These are phyloP conservation scores for Dactylorhiza incarnata DNA, from an alignment of 106 monocot genomes.

Conservation along the genomic window DNA sequence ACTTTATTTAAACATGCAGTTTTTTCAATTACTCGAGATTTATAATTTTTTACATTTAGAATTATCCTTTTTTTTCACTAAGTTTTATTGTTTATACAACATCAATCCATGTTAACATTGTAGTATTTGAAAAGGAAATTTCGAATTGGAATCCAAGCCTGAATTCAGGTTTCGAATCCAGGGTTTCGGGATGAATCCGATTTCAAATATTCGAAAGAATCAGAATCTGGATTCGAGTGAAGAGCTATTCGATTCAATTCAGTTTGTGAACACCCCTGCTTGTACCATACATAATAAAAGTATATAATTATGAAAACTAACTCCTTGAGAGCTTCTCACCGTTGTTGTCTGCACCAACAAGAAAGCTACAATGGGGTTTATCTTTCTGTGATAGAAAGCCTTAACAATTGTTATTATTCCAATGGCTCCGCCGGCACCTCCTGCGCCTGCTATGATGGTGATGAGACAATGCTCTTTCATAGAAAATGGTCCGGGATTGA, in stretches of 20 bases:
- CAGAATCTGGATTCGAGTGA: background rate
- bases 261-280: too few relatives aligned
- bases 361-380: constrained; percentile 26
- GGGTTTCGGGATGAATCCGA: background rate
- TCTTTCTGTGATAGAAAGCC: constrained; percentile 35
- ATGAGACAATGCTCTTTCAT: constrained; percentile 45
- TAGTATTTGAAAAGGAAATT: background rate
- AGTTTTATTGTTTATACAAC: too few relatives aligned
- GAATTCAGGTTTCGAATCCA: too few relatives aligned
- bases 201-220: background rate
- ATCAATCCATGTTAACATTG: too few relatives aligned
- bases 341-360: constrained; percentile 27
- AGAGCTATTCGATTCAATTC: background rate
- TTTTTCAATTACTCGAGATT: too few relatives aligned
- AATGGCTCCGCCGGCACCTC: constrained; percentile 16
- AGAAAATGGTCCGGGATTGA: constrained; percentile 44
- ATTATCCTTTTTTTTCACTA: too few relatives aligned
- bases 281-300: too few relatives aligned
- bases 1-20: too few relatives aligned
- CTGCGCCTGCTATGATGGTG: constrained; percentile 33
- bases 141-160: too few relatives aligned
- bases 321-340: constrained; percentile 10
- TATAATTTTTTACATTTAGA: too few relatives aligned
- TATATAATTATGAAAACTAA: background rate
- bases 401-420: constrained; percentile 34